phyloP scores from a whole-genome alignment of 2,329 filamentous ascomycete genomes.

The Alternaria incomplexa region DNA sequence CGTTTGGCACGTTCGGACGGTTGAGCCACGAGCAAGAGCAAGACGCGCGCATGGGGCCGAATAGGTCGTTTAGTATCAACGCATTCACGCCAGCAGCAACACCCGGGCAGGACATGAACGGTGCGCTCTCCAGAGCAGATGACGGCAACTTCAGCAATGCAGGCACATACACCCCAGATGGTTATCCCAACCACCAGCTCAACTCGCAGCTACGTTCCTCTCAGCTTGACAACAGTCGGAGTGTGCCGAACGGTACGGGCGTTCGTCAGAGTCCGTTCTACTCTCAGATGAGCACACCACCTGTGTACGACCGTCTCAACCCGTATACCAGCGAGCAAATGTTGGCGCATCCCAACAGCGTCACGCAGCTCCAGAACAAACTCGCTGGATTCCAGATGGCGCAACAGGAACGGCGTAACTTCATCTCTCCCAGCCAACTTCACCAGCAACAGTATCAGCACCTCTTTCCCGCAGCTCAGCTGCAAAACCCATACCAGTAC shows the following conservation, averaged over 20 bases:
- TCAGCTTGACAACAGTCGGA: constrained; percentile 51
- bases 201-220: constrained; percentile 47
- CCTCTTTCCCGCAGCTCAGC: constrained; percentile 44
- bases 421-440: constrained; percentile 36
- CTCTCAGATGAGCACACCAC: constrained; percentile 53
- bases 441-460: constrained; percentile 43
- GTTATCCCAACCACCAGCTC: constrained; percentile 38
- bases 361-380: constrained; percentile 56
- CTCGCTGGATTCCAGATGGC: constrained; percentile 56
- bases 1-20: constrained; percentile 43
- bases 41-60: constrained; percentile 40
- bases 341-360: constrained; percentile 52
- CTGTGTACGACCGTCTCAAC: constrained; percentile 52
- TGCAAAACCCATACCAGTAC: constrained; percentile 44
- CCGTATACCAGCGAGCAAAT: constrained; percentile 52
- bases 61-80: constrained; percentile 41
- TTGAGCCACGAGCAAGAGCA: constrained; percentile 44
- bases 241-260: constrained; percentile 51
- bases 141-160: constrained; percentile 23
- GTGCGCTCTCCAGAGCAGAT: constrained; percentile 27
- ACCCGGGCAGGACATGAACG: constrained; percentile 28
- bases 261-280: constrained; percentile 58
- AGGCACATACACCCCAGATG: constrained; percentile 46
- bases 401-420: constrained; percentile 48
- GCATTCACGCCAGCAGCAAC: constrained; percentile 30